phyloP scores from a whole-genome alignment of 148 eudicot genomes.

The Simmondsia chinensis region DNA sequence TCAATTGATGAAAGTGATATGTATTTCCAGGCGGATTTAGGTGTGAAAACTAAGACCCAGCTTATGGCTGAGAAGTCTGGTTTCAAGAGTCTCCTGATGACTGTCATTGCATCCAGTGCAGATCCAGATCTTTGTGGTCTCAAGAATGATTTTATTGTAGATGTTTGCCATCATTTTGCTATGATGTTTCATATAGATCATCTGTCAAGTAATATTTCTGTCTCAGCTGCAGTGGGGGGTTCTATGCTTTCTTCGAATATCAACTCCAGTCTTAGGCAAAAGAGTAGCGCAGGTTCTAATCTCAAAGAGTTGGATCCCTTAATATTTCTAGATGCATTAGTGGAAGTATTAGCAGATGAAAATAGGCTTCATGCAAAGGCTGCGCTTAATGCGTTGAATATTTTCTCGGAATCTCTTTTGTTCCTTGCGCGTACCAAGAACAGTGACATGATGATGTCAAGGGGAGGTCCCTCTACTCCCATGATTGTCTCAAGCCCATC shows the following conservation, averaged over 20 bases:
- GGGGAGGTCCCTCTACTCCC: constrained; percentile 94
- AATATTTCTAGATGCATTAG: constrained; percentile 89
- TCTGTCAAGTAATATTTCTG: constrained; percentile 30
- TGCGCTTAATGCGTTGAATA: constrained; percentile 69
- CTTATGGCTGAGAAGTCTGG: constrained; percentile 96
- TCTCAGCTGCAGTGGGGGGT: constrained; percentile 41
- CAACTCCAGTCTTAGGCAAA: constrained; percentile 33
- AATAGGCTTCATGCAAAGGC: constrained; percentile 92
- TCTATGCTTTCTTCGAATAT: constrained; percentile 36
- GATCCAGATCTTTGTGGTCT: constrained; percentile 68
- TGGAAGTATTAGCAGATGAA: constrained; percentile 90
- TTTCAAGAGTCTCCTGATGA: constrained; percentile 87
- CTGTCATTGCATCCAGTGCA: constrained; percentile 80
- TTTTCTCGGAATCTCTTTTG: constrained; percentile 74
- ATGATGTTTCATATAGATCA: constrained; percentile 72
- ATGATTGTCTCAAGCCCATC: constrained; percentile 98
- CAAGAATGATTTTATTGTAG: constrained; percentile 66
- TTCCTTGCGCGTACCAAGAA: constrained; percentile 75
- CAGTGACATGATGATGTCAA: constrained; percentile 56
- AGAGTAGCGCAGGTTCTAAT: constrained; percentile 44
- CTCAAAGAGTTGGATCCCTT: constrained; percentile 89
- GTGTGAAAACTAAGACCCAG: constrained; percentile 98
- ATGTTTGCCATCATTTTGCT: constrained; percentile 89
- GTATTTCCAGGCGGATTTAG: constrained; percentile 71
- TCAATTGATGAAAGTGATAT: not conserved